Conservation (phyloP, 768 basidiomycete species). For the Hydnomerulius pinastri region DNA sequence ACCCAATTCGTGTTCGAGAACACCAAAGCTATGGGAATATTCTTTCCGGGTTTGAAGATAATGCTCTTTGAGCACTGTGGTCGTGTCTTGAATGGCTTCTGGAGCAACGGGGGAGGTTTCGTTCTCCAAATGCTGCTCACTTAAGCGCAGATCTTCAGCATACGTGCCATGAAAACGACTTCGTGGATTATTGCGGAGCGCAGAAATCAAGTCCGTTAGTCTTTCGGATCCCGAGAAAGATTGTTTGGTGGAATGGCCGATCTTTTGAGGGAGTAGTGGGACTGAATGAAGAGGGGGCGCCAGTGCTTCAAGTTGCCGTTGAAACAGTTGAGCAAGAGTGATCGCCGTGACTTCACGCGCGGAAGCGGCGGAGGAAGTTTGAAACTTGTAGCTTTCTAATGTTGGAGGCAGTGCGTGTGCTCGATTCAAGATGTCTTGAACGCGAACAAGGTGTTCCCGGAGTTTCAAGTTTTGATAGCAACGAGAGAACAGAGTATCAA, state of each 20-base stretch:
- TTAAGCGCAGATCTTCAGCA: slow-evolving; percentile 5
- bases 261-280: neutral
- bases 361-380: neutral
- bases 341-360: neutral
- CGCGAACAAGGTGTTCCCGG: slow-evolving; percentile 8
- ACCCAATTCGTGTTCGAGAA: slow-evolving; percentile 11
- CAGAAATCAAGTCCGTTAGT: neutral
- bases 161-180: slow-evolving; percentile 9
- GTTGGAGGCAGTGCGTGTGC: neutral
- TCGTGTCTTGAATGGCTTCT: neutral
- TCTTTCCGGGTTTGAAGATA: neutral
- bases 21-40: neutral
- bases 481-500: slow-evolving; percentile 10
- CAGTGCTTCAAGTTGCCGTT: too few species aligned
- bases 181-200: neutral
- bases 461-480: slow-evolving; percentile 17
- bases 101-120: neutral
- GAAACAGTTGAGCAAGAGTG: slow-evolving; percentile 1
- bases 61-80: neutral
- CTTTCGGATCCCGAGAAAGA: neutral
- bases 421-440: slow-evolving; percentile 12
- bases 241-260: neutral
- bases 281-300: neutral
- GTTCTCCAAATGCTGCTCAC: slow-evolving; percentile 8
- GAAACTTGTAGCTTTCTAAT: slow-evolving; percentile 1